Evolutionary conservation across 2,329 filamentous ascomycete genomes (phyloP).

Genomic region (Epichloe typhina): DNA sequence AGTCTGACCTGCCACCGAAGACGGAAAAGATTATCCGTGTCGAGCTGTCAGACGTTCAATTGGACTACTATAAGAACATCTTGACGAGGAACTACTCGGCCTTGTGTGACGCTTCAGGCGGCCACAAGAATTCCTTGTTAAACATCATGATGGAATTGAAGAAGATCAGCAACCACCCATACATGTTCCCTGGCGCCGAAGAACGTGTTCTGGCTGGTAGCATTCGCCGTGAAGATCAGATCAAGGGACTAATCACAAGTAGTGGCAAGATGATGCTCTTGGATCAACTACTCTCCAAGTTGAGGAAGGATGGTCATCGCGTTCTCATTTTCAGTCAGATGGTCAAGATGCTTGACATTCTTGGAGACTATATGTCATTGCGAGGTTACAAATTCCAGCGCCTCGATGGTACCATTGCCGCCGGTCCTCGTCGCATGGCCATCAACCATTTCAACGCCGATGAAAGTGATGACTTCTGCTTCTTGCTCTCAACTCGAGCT

Average conservation of each 20-base stretch:
- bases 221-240: constrained; percentile 71
- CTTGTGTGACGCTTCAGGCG: constrained; percentile 76
- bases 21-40: constrained; percentile 98
- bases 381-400: constrained; percentile 93
- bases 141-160: constrained; percentile 99
- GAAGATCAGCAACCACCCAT: constrained; percentile 97
- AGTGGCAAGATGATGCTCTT: constrained; percentile 99
- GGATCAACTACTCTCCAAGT: constrained; percentile 84
- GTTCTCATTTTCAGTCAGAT: constrained; percentile 99
- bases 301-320: constrained; percentile 86
- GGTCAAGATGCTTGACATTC: constrained; percentile 96
- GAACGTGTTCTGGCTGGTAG: constrained; percentile 75
- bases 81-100: constrained; percentile 92
- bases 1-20: constrained; percentile 91
- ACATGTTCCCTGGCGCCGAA: constrained; percentile 93
- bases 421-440: constrained; percentile 74
- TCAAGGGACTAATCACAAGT: constrained; percentile 87
- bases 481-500: constrained; percentile 85
- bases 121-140: constrained; percentile 85
- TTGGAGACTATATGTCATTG: constrained; percentile 84
- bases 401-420: constrained; percentile 87
- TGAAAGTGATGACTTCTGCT: constrained; percentile 90
- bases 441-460: constrained; percentile 99
- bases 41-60: constrained; percentile 86
- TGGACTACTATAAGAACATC: constrained; percentile 99